Conservation (phyloP, 208 protist species). For the Leishmania aethiopica region DNA sequence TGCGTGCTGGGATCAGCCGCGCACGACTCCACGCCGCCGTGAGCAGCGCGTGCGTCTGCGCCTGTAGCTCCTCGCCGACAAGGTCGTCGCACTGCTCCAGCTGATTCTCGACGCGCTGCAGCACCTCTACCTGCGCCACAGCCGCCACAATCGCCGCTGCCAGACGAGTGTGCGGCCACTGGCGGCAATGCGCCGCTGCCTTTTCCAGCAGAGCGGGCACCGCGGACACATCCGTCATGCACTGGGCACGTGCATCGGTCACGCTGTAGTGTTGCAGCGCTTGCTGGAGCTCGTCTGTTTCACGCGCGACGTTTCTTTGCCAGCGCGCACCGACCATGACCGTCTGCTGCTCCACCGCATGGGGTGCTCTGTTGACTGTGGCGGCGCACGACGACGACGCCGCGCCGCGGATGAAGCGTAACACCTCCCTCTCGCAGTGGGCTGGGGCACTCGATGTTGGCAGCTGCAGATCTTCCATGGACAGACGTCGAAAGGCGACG, state of each 20-base stretch:
- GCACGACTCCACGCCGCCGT: slow-evolving; percentile 24
- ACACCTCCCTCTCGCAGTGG: slow-evolving; percentile 57
- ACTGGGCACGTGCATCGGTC: neutral
- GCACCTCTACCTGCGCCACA: slow-evolving; percentile 19
- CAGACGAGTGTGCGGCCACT: slow-evolving; percentile 27
- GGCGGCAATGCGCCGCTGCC: slow-evolving; percentile 3
- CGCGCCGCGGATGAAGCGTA: slow-evolving; percentile 71
- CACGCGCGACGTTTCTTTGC: neutral
- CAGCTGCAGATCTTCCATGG: slow-evolving; percentile 63
- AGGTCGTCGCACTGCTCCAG: slow-evolving; percentile 19
- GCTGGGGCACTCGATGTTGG: slow-evolving; percentile 50
- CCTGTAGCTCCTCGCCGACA: slow-evolving; percentile 20
- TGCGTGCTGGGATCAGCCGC: slow-evolving; percentile 10
- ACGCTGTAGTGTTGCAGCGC: slow-evolving; percentile 28
- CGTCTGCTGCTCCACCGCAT: neutral
- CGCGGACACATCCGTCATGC: slow-evolving; percentile 11
- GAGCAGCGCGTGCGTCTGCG: slow-evolving; percentile 15
- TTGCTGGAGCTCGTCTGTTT: slow-evolving; percentile 20
- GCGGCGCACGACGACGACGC: slow-evolving; percentile 3
- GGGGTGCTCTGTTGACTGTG: neutral
- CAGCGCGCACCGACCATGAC: neutral
- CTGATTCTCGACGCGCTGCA: slow-evolving; percentile 20
- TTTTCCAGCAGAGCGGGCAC: slow-evolving; percentile 9
- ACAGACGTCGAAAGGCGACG: slow-evolving; percentile 44
- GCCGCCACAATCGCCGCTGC: slow-evolving; percentile 5